Conservation (phyloP, 192 early-diverging fungal genomes). For the Coemansia umbellata region DNA sequence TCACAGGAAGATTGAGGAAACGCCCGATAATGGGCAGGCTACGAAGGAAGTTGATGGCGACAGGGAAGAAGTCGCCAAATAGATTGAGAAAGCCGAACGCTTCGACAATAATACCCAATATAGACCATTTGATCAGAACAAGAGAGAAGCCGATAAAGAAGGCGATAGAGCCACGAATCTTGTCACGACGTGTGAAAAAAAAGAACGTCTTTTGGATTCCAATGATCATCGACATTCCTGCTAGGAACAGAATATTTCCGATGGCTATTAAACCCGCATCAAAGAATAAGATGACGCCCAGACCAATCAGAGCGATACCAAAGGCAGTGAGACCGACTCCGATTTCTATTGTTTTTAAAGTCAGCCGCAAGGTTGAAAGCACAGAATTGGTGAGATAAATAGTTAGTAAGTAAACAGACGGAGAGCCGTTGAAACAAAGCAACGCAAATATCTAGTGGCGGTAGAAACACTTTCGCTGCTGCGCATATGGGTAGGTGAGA, state of each 20-base stretch:
- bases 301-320: conserved; percentile 85
- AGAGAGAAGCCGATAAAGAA: conserved; percentile 87
- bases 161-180: conserved; percentile 82
- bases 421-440: no score
- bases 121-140: conserved; percentile 87
- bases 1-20: conserved; percentile 76
- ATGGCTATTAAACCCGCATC: conserved; percentile 93
- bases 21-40: conserved; percentile 87
- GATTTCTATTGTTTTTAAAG: conserved; percentile 64
- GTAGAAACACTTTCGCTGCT: no score
- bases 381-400: background rate
- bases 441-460: no score
- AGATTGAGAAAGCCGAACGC: conserved; percentile 94
- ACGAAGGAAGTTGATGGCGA: conserved; percentile 83
- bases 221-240: conserved; percentile 85
- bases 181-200: conserved; percentile 76
- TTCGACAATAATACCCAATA: conserved; percentile 86
- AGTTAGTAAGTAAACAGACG: no score
- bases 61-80: conserved; percentile 99
- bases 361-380: background rate
- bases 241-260: conserved; percentile 92
- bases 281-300: conserved; percentile 94
- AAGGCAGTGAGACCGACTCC: conserved; percentile 93
- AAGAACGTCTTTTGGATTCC: conserved; percentile 79
- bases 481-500: no score